Base-by-base conservation (phyloP, 345 rosid species). In the Acer saccharum region DNA sequence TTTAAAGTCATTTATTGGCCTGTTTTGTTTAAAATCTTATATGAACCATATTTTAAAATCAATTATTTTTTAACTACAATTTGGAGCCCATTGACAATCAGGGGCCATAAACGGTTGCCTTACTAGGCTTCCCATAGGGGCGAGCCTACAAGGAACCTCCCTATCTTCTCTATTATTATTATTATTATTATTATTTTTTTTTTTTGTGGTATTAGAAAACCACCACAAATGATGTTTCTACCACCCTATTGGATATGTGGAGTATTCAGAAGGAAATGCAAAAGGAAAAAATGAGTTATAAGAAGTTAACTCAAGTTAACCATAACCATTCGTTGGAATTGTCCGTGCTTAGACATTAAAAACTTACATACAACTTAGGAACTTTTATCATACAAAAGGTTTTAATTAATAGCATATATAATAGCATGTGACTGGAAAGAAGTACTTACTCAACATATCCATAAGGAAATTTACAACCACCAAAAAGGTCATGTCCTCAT, bases 401-500 rank as follows among this genome's bases (percentile, higher is more conserved):
- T 32, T 32, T 46, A 7, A 18, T 52, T 54, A 44, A 44, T 39
- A 14, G 62, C n/a, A n/a, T 21, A 39, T 20, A 76, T 12, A 66
- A 74, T 4, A 21, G 32, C 58, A 71, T n/a, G 62, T 17, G 25
- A 79, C 13, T 43, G 75, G 32, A 68, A 61, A 73, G 57, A 69
- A 70, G 75, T 66, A 79, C 95, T 87, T 87, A 96, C 99, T 96
- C 98, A 8, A 85, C 39, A 76, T 83, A 90, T 81, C 99, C 98
- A 71, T 96, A 90, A 0, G 89, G 85, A 75, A 90, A 92, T 84
- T 89, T 84, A 75, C 76, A 89, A 23, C 78, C 63, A 80, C 99
- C 98, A 77, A 92, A 86, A 76, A 92, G 94, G 46, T 98, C 98
- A 58, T 95, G 93, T 73, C 98, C 97, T 88, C 97, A 98, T 61